Evolutionary conservation across 2,329 filamentous ascomycete genomes (phyloP), one percentile per base, ranked within the genome.

Genomic region (Beauveria scarabaeidicola): DNA sequence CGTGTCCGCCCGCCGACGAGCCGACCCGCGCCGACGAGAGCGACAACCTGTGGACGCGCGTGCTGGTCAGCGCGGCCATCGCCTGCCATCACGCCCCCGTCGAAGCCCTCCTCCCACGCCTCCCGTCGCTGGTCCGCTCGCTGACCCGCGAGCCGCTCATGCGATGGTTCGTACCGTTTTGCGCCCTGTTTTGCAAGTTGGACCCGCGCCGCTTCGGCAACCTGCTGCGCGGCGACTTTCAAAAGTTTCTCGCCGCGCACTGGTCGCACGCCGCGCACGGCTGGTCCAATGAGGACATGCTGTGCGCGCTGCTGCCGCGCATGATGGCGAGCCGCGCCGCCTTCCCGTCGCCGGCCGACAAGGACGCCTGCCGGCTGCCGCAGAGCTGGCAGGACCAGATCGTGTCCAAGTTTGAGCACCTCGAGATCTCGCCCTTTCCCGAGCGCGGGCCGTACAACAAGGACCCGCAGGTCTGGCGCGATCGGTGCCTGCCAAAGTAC

Each of bases 161-260:
- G 67, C 74, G 74, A 55, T 87, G 86, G 77, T 97, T 96, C 70
- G 81, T 97, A 47, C 81, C 86, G 0, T 96, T 97, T 72, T 97
- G 91, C 72, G 87, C 87, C 15, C 86, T 90, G 56, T 86, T 94
- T 65, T 87, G 90, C 0, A 82, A 90, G 58, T 77, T 95, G 40
- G 86, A 91, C 50, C 70, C 81, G 1, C 82, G 87, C 57, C 82
- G 89, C 43, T 99, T 97, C 69, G 82, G 85, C 58, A 86, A 84
- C 63, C 77, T 97, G n/a, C 81, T 96, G 36, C 78, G 92, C 8
- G 87, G 85, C 41, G 86, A 89, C 60, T 91, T 97, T 65, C 90
- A 95, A 71, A 90, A 84, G 82, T 97, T 94, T 67, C 80, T 96
- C 63, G 77, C 85, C 36, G 80, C 80, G 7, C 85, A 89, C 65